A percentile compares a stretch with the other conserved stretches of the same genome.
phyloP scores from a whole-genome alignment of 176 grass and related monocot species.

The Calamus simplicifolius region DNA sequence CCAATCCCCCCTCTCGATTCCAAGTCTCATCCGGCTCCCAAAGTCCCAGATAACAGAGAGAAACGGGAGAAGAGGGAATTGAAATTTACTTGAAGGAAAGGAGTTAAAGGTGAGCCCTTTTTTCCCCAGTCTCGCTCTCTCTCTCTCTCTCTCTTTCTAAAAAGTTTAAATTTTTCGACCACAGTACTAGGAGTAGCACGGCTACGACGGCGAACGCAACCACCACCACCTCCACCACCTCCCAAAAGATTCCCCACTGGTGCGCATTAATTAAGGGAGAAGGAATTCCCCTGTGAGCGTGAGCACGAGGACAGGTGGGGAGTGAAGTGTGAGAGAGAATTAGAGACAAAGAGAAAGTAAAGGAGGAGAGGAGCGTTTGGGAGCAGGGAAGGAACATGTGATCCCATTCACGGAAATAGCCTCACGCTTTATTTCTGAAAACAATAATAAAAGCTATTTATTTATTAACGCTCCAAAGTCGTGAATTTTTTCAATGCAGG shows the following conservation, averaged over 20 bases:
- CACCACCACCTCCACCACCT: slow-evolving; percentile 38
- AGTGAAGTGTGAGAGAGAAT: not conserved
- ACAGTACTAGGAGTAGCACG: not conserved
- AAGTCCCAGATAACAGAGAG: not conserved
- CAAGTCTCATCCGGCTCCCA: slow-evolving; percentile 9
- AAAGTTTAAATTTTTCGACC: not conserved
- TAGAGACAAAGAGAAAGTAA: not conserved
- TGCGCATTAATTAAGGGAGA: slow-evolving; percentile 24
- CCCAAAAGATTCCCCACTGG: slow-evolving; percentile 44
- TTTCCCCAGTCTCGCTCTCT: slow-evolving; percentile 1
- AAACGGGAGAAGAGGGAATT: not conserved
- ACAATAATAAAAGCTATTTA: too few relatives aligned
- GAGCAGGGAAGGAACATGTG: too few relatives aligned
- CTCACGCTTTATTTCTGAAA: too few relatives aligned
- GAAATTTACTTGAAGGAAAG: not conserved
- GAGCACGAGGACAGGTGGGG: not conserved
- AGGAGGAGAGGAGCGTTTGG: too few relatives aligned
- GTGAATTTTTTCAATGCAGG: too few relatives aligned
- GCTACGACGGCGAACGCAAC: not conserved
- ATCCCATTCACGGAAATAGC: too few relatives aligned
- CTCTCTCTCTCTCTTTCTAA: slow-evolving; percentile 15
- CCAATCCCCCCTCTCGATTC: not conserved
- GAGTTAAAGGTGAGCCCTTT: not conserved
- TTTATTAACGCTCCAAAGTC: too few relatives aligned
- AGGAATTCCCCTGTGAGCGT: slow-evolving; percentile 23